A percentile compares a stretch with the other conserved stretches of the same genome.
Conservation (phyloP, 164 flowering plant genomes). For the Dillenia suffruticosa region DNA sequence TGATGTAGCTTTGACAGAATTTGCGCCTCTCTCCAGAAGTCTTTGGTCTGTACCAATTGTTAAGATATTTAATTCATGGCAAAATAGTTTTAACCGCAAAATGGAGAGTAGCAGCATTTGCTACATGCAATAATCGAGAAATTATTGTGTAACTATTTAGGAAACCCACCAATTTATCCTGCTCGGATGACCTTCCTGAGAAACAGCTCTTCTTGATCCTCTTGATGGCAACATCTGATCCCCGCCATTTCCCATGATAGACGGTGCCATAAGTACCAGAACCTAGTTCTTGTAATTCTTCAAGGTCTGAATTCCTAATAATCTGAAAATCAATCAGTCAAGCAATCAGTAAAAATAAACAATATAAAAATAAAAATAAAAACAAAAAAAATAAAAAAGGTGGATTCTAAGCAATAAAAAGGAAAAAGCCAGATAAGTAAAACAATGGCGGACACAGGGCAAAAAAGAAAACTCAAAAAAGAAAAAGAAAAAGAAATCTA, state of each 20-base stretch:
- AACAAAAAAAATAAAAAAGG: no score
- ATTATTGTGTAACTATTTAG: no score
- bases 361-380: no score
- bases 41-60: slow-evolving; percentile 42
- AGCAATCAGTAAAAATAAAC: slow-evolving; percentile 13
- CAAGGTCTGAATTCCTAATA: slow-evolving; percentile 86
- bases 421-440: no score
- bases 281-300: slow-evolving; percentile 76
- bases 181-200: slow-evolving; percentile 80
- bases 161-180: slow-evolving; percentile 69
- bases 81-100: no score
- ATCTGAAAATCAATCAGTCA: slow-evolving; percentile 45
- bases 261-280: slow-evolving; percentile 96
- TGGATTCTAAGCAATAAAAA: no score
- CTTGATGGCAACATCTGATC: slow-evolving; percentile 92
- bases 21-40: slow-evolving; percentile 87
- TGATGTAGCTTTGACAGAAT: slow-evolving; percentile 84
- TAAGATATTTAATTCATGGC: no score
- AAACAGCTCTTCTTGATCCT: slow-evolving; percentile 83
- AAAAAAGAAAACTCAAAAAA: no score
- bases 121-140: no score
- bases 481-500: no score
- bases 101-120: no score
- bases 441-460: no score
- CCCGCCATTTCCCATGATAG: slow-evolving; percentile 90